phyloP scores from a whole-genome alignment of 2,329 filamentous ascomycete genomes.

The Ciborinia camelliae region DNA sequence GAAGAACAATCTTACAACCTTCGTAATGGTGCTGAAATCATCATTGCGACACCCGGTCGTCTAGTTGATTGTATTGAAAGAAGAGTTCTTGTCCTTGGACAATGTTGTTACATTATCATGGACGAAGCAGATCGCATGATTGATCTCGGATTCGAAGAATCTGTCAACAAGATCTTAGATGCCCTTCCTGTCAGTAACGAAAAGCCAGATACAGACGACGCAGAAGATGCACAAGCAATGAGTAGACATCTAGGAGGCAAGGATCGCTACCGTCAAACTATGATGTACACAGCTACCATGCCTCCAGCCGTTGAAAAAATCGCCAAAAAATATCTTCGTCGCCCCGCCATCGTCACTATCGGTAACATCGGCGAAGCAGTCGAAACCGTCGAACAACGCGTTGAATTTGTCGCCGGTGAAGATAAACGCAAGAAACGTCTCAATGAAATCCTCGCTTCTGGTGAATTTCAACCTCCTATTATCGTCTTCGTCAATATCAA shows the following conservation, averaged over 20 bases:
- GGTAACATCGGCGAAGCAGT: slow-evolving; percentile 94
- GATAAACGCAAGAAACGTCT: slow-evolving; percentile 96
- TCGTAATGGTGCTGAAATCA: slow-evolving; percentile 90
- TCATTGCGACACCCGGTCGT: slow-evolving; percentile 97
- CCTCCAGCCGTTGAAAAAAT: slow-evolving; percentile 88
- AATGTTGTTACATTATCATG: slow-evolving; percentile 99
- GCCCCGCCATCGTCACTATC: slow-evolving; percentile 91
- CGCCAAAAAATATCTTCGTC: slow-evolving; percentile 91
- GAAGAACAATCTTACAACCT: slow-evolving; percentile 91
- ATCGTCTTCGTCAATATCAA: slow-evolving; percentile 99
- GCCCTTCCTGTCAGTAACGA: slow-evolving; percentile 89
- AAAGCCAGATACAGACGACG: slow-evolving; percentile 90
- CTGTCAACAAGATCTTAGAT: slow-evolving; percentile 95
- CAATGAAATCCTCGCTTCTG: slow-evolving; percentile 78
- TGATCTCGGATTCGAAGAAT: slow-evolving; percentile 95
- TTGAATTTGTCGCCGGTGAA: slow-evolving; percentile 86
- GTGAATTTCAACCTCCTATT: slow-evolving; percentile 81
- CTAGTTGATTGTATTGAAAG: slow-evolving; percentile 96
- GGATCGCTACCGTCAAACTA: slow-evolving; percentile 89
- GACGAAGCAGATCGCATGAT: slow-evolving; percentile 99
- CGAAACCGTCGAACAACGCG: slow-evolving; percentile 95
- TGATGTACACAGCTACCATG: slow-evolving; percentile 99
- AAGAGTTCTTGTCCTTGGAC: slow-evolving; percentile 83
- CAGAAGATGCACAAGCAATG: slow-evolving; percentile 85
- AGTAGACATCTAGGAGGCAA: slow-evolving; percentile 69